Percentiles rank a stretch among this genome's conserved stretches.
These are phyloP conservation scores for Flaveria robusta DNA, from an alignment of 129 eudicot species.

Conservation along the genomic window DNA sequence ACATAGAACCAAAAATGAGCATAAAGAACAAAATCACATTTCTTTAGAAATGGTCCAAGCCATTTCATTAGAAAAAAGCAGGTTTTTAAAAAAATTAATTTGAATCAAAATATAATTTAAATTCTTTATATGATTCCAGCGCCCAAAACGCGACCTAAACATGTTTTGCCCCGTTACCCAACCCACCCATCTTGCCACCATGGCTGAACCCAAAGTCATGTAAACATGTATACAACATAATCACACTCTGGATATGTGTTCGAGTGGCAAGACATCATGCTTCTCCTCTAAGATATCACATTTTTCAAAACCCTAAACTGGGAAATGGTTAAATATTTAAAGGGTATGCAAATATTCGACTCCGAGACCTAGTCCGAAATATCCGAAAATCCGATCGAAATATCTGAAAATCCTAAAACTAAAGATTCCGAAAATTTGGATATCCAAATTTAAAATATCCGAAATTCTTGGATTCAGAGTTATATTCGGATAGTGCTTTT, in stretches of 20 bases:
- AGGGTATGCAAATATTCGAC: too few species aligned
- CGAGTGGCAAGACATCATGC: background rate
- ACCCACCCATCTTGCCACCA: background rate
- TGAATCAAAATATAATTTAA: background rate
- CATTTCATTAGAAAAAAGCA: background rate
- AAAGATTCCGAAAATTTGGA: too few species aligned
- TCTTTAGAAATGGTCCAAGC: background rate
- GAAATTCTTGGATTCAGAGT: too few species aligned
- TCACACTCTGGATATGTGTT: background rate
- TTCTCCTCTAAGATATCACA: background rate
- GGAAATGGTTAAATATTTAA: too few species aligned
- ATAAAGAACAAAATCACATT: background rate
- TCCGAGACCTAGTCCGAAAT: too few species aligned
- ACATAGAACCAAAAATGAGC: background rate
- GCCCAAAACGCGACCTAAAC: background rate
- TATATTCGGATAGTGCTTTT: too few species aligned
- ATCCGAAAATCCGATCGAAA: too few species aligned
- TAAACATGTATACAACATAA: conserved; percentile 2
- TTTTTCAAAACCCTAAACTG: background rate
- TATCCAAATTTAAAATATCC: too few species aligned
- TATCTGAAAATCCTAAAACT: too few species aligned
- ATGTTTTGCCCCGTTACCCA: background rate
- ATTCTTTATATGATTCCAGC: background rate
- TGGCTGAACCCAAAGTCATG: background rate
- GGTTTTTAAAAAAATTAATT: too few species aligned